Evolutionary conservation across 805 yeast genomes (phyloP).

Genomic region (Candida montana): DNA sequence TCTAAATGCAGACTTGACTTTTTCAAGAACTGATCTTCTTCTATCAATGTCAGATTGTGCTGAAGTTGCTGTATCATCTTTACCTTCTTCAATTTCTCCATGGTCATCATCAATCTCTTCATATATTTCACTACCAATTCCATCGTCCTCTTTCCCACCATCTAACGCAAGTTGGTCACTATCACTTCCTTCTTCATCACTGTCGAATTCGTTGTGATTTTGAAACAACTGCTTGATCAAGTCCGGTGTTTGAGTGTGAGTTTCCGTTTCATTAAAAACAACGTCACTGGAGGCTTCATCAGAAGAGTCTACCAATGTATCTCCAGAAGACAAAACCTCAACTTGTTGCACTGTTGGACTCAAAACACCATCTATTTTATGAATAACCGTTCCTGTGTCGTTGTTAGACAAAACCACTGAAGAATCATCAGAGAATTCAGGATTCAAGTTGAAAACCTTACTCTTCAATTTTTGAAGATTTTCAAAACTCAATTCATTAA

Average conservation of each 20-base stretch:
- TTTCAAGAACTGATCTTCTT: slow-evolving; percentile 10
- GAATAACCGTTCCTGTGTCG: background rate
- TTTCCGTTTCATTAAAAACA: background rate
- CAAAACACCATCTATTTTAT: background rate
- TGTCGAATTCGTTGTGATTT: background rate
- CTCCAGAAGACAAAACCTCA: background rate
- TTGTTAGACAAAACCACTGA: background rate
- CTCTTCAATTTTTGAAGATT: slow-evolving; percentile 11
- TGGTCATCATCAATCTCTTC: background rate
- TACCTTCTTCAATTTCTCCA: background rate
- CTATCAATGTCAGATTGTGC: slow-evolving; percentile 3
- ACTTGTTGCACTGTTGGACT: background rate
- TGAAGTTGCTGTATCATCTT: too few species aligned
- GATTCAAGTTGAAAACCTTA: slow-evolving; percentile 4
- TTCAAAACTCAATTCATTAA: slow-evolving; percentile 15
- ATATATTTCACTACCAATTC: background rate
- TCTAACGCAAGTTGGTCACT: too few species aligned
- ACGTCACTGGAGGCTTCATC: background rate
- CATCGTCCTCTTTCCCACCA: background rate
- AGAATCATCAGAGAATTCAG: slow-evolving; percentile 12
- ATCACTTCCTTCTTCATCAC: too few species aligned
- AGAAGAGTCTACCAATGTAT: background rate
- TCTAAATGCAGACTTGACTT: slow-evolving; percentile 12
- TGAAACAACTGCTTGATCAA: slow-evolving; percentile 1
- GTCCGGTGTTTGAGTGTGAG: slow-evolving; percentile 1